Conservation (phyloP, 805 yeast species). For the Metschnikowia baotianmanensis region DNA sequence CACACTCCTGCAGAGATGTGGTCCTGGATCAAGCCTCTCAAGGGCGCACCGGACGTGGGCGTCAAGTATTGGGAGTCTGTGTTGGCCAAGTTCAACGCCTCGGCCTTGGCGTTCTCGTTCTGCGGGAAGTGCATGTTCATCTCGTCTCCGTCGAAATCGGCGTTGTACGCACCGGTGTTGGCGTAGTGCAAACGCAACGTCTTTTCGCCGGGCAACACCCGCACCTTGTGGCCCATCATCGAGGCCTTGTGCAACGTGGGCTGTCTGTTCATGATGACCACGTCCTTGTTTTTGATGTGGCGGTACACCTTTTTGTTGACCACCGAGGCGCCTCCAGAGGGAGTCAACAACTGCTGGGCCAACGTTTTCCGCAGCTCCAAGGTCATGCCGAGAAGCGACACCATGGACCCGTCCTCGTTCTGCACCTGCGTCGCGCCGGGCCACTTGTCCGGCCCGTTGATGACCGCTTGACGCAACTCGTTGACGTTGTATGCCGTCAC, state of each 20-base stretch:
- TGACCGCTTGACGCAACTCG: constrained; percentile 89
- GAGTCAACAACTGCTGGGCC: constrained; percentile 93
- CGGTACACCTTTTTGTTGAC: constrained; percentile 91
- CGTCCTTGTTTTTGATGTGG: constrained; percentile 92
- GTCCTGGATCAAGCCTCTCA: constrained; percentile 98
- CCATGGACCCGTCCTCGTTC: constrained; percentile 87
- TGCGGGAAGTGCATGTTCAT: constrained; percentile 99
- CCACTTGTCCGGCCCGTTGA: constrained; percentile 97
- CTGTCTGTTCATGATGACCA: constrained; percentile 97
- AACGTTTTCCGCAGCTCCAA: constrained; percentile 90
- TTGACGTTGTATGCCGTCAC: constrained; percentile 90
- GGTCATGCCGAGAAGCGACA: constrained; percentile 84
- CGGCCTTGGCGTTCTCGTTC: constrained; percentile 94
- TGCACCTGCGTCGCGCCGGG: constrained; percentile 98
- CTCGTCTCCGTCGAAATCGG: constrained; percentile 99
- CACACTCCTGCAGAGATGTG: constrained; percentile 99
- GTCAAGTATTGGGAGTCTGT: constrained; percentile 97
- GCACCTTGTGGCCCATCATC: constrained; percentile 99
- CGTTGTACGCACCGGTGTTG: constrained; percentile 98
- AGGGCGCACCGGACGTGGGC: constrained; percentile 97
- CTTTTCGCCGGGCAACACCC: constrained; percentile 96
- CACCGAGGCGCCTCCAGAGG: constrained; percentile 59
- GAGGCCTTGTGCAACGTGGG: constrained; percentile 99
- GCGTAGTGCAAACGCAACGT: constrained; percentile 96
- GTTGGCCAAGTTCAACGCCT: constrained; percentile 91